Evolutionary conservation across 805 yeast genomes (phyloP), one percentile per base, ranked within the genome.

Genomic region (Metschnikowia gelsemii): DNA sequence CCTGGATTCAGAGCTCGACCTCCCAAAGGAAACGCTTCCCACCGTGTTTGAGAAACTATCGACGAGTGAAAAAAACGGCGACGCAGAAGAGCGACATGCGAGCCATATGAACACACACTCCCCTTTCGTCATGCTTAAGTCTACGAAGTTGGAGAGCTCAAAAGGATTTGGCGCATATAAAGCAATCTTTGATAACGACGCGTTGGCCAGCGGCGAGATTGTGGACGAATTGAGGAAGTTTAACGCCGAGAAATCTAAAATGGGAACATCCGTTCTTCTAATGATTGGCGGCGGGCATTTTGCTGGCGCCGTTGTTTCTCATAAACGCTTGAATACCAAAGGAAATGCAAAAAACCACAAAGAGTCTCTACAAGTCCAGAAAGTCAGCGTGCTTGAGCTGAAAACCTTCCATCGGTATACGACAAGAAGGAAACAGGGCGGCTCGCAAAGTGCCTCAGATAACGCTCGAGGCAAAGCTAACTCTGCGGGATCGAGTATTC

Each of bases 201-300:
- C 75, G 18, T 40, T 56, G 36, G 37, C 43, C 0, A 54, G 63
- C 2, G 60, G 65, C 3, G 93, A 95, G 0, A 48, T 78, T 5
- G 29, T 45, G 5, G 64, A 62, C n/a, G 52, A 43, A 11, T 31
- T 52, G 28, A 32, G 28, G 26, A 14, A 18, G 16, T 46, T 40
- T 30, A 42, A 42, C 31, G 11, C 32, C n/a, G 35, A 52, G 22
- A 73, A 74, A 73, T 51, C 62, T 8, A 37, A 44, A 14, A 49
- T 31, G 38, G 57, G 52, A 3, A 46, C 54, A 0, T 86, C 96
- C 4, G 95, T 95, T 0, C 62, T 93, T 9, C 77, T 93, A 51
- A 87, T 93, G 96, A 78, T 93, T 39, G 97, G 97, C 12, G 97
- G 98, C 32, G 99, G 99, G 30, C 97, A 93, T 65, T 93, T 93